Evolutionary conservation across 2,329 filamentous ascomycete genomes (phyloP).

Genomic region (Chrysoporthe austroafricana): DNA sequence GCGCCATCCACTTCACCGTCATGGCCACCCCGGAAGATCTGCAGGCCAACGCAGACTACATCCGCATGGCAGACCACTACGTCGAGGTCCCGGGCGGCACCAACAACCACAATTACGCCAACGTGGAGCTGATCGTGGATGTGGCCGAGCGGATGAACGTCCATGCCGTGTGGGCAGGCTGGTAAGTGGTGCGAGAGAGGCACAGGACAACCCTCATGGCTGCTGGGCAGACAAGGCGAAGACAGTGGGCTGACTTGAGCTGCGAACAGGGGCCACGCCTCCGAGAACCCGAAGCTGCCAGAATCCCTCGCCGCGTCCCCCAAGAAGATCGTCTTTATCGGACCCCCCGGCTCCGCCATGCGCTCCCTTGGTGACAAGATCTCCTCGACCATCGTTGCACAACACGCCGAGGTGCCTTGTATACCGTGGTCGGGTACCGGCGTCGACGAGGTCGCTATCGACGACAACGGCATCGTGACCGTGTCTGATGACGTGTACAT

Average conservation of each 20-base stretch:
- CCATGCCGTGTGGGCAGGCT: conserved; percentile 98
- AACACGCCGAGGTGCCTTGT: conserved; percentile 93
- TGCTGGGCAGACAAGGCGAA: not conserved
- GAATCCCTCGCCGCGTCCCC: conserved; percentile 94
- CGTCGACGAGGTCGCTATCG: conserved; percentile 78
- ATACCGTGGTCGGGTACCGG: conserved; percentile 99
- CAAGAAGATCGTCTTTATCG: conserved; percentile 99
- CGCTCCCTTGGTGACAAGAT: conserved; percentile 99
- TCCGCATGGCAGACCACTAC: conserved; percentile 99
- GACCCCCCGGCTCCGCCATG: conserved; percentile 97
- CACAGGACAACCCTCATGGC: not conserved
- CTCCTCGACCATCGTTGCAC: conserved; percentile 97
- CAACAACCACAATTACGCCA: conserved; percentile 99
- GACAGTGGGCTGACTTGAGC: conserved; percentile 4
- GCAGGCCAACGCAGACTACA: conserved; percentile 97
- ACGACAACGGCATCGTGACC: conserved; percentile 85
- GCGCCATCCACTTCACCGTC: conserved; percentile 98
- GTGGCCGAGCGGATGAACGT: conserved; percentile 98
- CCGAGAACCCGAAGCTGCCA: conserved; percentile 96
- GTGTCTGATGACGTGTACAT: conserved; percentile 84
- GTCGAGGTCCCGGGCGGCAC: conserved; percentile 98
- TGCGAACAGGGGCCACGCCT: conserved; percentile 81
- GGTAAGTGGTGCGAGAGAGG: conserved; percentile 59
- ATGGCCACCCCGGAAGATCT: conserved; percentile 99
- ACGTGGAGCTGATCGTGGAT: conserved; percentile 98